Conservation (phyloP, 2,329 filamentous ascomycete genomes). For the Fusarium coicis region DNA sequence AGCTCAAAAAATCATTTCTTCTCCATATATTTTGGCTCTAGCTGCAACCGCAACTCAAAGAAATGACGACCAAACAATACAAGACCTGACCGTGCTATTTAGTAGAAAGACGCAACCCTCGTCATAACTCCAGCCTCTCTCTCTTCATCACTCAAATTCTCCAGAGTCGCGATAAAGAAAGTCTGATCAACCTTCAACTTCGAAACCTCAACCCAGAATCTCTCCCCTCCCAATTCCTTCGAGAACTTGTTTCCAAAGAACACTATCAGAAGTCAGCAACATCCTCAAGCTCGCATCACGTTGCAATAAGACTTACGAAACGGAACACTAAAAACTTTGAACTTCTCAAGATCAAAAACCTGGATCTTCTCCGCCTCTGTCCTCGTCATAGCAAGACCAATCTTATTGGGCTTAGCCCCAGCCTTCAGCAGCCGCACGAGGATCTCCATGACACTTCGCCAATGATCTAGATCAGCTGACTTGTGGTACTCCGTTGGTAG, state of each 20-base stretch:
- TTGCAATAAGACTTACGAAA: accelerated
- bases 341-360: background rate
- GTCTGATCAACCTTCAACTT: background rate
- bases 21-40: too few species aligned
- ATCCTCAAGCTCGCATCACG: accelerated
- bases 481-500: background rate
- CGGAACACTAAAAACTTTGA: background rate
- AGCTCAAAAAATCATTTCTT: too few species aligned
- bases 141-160: background rate
- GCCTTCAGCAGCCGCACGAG: background rate
- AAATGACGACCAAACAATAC: background rate
- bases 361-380: background rate
- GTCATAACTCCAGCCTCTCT: background rate
- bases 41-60: too few species aligned
- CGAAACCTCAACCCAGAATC: background rate
- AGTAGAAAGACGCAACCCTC: background rate
- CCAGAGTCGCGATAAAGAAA: background rate
- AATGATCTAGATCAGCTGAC: background rate
- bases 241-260: background rate
- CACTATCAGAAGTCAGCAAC: background rate
- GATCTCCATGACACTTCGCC: background rate
- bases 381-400: background rate
- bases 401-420: background rate
- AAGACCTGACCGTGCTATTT: background rate
- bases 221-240: background rate